These are phyloP conservation scores for Paracorniculantispora psalliotae DNA, from an alignment of 2,329 filamentous ascomycete species.

Conservation along the genomic window DNA sequence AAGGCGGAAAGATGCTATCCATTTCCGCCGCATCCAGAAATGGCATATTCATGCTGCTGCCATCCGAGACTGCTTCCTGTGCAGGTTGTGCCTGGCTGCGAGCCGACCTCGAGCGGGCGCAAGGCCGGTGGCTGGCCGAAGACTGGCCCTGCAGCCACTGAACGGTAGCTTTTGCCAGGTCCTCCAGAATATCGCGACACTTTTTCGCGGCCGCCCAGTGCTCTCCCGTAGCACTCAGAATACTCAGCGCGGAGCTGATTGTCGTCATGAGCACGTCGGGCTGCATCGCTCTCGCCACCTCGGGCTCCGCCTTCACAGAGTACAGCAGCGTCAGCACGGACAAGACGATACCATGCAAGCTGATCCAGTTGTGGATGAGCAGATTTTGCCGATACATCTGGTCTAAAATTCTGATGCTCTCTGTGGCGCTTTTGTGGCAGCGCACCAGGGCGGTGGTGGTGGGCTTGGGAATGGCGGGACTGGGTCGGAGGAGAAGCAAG, in stretches of 20 bases:
- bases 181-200: conserved; percentile 40
- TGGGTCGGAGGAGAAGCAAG: conserved; percentile 46
- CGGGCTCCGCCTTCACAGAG: conserved; percentile 42
- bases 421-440: conserved; percentile 40
- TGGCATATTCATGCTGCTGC: background rate
- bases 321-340: conserved; percentile 46
- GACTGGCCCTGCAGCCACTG: conserved; percentile 22
- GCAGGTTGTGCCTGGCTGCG: background rate
- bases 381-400: conserved; percentile 39
- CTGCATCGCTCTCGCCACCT: conserved; percentile 33
- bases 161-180: conserved; percentile 28
- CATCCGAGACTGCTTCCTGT: too few relatives aligned
- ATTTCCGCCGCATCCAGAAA: background rate
- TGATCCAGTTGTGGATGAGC: conserved; percentile 43
- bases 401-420: conserved; percentile 36
- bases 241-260: conserved; percentile 37
- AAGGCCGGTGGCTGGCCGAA: background rate
- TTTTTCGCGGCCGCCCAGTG: conserved; percentile 47
- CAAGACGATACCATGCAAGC: conserved; percentile 44
- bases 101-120: background rate
- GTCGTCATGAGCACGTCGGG: conserved; percentile 37
- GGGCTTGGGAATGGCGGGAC: conserved; percentile 46
- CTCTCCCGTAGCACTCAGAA: conserved; percentile 46
- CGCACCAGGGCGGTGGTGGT: conserved; percentile 32
- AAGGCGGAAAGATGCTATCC: conserved; percentile 16